Conservation (phyloP, 2,329 filamentous ascomycete species). For the Ciborinia camelliae region DNA sequence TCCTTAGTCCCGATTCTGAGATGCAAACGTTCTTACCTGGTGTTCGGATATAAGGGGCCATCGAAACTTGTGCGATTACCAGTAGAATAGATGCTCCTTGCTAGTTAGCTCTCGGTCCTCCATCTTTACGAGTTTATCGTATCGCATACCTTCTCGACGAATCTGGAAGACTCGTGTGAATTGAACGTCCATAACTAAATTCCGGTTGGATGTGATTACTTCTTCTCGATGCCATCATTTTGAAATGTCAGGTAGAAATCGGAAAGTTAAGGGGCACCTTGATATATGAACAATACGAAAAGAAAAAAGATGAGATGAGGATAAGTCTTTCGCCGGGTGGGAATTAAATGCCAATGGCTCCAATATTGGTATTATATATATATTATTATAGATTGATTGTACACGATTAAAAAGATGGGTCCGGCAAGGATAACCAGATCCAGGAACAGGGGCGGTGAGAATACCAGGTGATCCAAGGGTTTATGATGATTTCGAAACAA, state of each 20-base stretch:
- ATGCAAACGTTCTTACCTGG: constrained; percentile 34
- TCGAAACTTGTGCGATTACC: constrained; percentile 30
- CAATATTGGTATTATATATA: neutral
- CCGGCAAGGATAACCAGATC: constrained; percentile 16
- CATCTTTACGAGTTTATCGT: constrained; percentile 18
- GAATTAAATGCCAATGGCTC: constrained; percentile 13
- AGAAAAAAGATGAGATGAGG: neutral
- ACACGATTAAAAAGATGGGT: constrained; percentile 18
- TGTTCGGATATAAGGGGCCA: constrained; percentile 33
- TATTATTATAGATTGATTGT: constrained; percentile 15
- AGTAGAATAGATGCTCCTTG: constrained; percentile 33
- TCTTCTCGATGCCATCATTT: constrained; percentile 38
- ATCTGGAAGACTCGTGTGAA: constrained; percentile 30
- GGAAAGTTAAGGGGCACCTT: constrained; percentile 6
- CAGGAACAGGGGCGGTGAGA: constrained; percentile 20
- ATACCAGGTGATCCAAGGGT: constrained; percentile 19
- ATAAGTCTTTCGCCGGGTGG: constrained; percentile 9
- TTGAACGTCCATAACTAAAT: constrained; percentile 32
- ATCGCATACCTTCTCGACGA: constrained; percentile 36
- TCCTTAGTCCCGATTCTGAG: constrained; percentile 23
- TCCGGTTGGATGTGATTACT: constrained; percentile 36
- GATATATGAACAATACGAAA: constrained; percentile 8
- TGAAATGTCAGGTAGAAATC: constrained; percentile 1
- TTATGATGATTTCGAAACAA: constrained; percentile 13
- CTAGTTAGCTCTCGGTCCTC: constrained; percentile 30